A percentile compares a stretch with the other conserved stretches of the same genome.
Conservation (phyloP, 1,284 basidiomycete species). For the Ceratobasidium papillatum region DNA sequence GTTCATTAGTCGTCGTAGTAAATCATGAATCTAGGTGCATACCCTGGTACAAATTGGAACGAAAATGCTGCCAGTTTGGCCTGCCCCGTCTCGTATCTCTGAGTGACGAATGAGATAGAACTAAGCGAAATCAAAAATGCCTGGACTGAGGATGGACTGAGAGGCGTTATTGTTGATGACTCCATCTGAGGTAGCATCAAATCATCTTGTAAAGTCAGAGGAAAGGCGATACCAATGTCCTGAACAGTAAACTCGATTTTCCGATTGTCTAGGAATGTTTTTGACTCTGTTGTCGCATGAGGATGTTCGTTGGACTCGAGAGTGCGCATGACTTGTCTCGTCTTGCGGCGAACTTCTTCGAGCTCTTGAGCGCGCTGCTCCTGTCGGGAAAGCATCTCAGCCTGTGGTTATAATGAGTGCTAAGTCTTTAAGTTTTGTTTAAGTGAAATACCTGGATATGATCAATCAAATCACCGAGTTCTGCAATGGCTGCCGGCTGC, state of each 20-base stretch:
- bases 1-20: slow-evolving; percentile 11
- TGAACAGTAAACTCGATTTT: slow-evolving; percentile 69
- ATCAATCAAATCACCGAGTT: slow-evolving; percentile 86
- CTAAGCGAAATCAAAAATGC: slow-evolving; percentile 87
- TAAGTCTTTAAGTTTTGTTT: not conserved
- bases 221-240: slow-evolving; percentile 86
- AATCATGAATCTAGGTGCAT: slow-evolving; percentile 47
- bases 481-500: slow-evolving; percentile 89
- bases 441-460: slow-evolving; percentile 69
- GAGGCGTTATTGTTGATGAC: slow-evolving; percentile 20
- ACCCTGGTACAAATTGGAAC: slow-evolving; percentile 85
- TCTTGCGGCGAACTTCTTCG: slow-evolving; percentile 83
- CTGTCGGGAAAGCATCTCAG: slow-evolving; percentile 75
- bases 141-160: slow-evolving; percentile 58
- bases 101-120: slow-evolving; percentile 74
- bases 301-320: slow-evolving; percentile 62
- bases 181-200: slow-evolving; percentile 38
- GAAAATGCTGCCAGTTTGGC: slow-evolving; percentile 75
- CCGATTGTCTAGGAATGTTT: slow-evolving; percentile 62
- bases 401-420: slow-evolving; percentile 54
- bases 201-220: slow-evolving; percentile 60
- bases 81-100: slow-evolving; percentile 80
- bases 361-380: slow-evolving; percentile 79
- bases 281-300: not conserved
- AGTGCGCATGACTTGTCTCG: slow-evolving; percentile 72